Conservation (phyloP, 73 alveolate genomes). For the Tetrahymena malaccensis region DNA sequence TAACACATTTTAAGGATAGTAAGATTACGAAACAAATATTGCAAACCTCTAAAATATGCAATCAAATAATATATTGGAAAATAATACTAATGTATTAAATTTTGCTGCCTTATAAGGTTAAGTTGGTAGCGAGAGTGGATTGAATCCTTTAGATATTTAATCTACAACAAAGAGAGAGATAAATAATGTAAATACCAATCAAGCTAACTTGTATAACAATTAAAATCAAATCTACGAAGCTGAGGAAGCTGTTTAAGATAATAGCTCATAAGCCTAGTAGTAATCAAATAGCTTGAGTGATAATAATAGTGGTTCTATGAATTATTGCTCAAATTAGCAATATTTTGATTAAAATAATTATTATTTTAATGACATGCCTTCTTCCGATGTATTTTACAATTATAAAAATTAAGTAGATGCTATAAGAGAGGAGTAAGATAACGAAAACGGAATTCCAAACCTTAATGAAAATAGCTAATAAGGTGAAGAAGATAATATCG, state of each 20-base stretch:
- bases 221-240: not conserved
- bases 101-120: not conserved
- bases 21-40: not conserved
- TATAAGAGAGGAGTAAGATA: not conserved
- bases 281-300: not conserved
- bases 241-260: not conserved
- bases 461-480: not conserved
- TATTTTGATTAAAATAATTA: not conserved
- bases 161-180: not conserved
- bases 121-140: not conserved
- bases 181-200: not conserved
- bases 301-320: not conserved
- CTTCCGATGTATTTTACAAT: not conserved
- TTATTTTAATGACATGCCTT: not conserved
- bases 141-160: not conserved
- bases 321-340: not conserved
- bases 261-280: not conserved
- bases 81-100: not conserved
- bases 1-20: not conserved
- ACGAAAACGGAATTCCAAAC: not conserved
- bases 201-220: not conserved
- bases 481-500: not conserved
- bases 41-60: not conserved
- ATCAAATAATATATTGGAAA: not conserved
- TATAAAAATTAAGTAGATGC: not conserved